Conservation (phyloP, 2,329 filamentous ascomycete species). For the Colletotrichum cordylinicola region DNA sequence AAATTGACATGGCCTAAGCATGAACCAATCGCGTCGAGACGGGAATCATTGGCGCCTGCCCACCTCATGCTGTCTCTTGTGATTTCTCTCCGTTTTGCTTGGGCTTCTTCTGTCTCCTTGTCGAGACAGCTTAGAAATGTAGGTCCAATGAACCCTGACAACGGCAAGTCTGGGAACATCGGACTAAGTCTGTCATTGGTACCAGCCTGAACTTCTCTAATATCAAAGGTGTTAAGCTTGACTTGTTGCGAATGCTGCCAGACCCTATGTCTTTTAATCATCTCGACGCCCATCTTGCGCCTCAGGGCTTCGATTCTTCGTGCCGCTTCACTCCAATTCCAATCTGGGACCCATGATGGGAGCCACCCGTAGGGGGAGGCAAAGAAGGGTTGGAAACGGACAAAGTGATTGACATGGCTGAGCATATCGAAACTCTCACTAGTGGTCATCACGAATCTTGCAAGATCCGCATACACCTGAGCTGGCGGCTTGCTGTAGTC, state of each 20-base stretch:
- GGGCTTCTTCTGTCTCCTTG: background rate
- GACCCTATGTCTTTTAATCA: rapidly evolving
- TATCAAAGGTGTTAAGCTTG: background rate
- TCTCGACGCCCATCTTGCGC: background rate
- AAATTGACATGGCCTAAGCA: background rate
- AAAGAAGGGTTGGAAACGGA: background rate
- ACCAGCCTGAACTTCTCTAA: rapidly evolving
- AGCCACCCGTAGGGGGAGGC: background rate
- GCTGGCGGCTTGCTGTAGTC: background rate
- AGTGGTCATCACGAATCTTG: background rate
- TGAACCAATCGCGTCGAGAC: background rate
- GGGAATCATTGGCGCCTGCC: background rate
- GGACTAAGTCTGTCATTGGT: rapidly evolving
- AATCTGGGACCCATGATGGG: background rate
- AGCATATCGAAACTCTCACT: background rate
- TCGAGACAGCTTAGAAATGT: background rate
- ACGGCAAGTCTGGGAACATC: background rate
- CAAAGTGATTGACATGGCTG: background rate
- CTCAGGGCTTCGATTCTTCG: background rate
- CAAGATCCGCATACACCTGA: background rate
- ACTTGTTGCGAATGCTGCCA: background rate
- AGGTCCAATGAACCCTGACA: background rate
- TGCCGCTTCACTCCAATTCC: background rate
- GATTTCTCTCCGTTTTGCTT: rapidly evolving
- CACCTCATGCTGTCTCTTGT: background rate